phyloP scores from a whole-genome alignment of 1,139 yeast genomes.

The Sugiyamaella sp. region DNA sequence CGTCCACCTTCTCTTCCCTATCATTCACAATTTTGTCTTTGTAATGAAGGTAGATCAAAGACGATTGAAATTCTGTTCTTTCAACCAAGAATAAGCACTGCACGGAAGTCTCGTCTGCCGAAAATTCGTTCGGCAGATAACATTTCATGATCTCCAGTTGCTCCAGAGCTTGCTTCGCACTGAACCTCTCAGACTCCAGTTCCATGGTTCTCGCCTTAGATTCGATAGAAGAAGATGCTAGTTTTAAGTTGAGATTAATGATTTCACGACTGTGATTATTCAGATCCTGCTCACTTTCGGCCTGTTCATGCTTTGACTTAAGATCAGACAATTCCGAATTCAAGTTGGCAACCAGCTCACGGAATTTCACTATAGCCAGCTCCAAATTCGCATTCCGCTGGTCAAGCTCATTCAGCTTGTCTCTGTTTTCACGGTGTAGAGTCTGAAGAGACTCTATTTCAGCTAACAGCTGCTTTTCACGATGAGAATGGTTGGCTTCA shows the following conservation, averaged over 20 bases:
- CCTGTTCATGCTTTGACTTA: constrained; percentile 28
- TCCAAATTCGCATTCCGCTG: constrained; percentile 45
- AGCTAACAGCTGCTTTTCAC: constrained; percentile 55
- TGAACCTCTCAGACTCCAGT: constrained; percentile 35
- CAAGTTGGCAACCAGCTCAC: constrained; percentile 39
- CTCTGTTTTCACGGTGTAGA: constrained; percentile 40
- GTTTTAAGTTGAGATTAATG: constrained; percentile 36
- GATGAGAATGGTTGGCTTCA: constrained; percentile 58
- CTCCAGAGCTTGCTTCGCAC: constrained; percentile 36
- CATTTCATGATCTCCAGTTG: constrained; percentile 37
- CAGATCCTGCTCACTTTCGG: constrained; percentile 26
- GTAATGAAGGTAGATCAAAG: constrained; percentile 5
- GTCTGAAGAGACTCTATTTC: constrained; percentile 49
- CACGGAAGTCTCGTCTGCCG: constrained; percentile 31
- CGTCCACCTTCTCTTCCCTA: constrained; percentile 7
- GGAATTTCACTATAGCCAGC: constrained; percentile 37
- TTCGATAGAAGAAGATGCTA: constrained; percentile 33
- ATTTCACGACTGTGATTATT: constrained; percentile 31
- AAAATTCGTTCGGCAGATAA: constrained; percentile 34
- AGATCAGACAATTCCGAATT: constrained; percentile 38
- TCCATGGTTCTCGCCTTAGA: constrained; percentile 37
- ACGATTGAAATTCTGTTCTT: constrained; percentile 7
- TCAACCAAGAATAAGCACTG: constrained; percentile 18
- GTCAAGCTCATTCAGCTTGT: constrained; percentile 41
- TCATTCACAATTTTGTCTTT: constrained; percentile 3